Base-by-base conservation (phyloP, 2,329 filamentous ascomycete species). In the Rhytidhysteron rufulum region DNA sequence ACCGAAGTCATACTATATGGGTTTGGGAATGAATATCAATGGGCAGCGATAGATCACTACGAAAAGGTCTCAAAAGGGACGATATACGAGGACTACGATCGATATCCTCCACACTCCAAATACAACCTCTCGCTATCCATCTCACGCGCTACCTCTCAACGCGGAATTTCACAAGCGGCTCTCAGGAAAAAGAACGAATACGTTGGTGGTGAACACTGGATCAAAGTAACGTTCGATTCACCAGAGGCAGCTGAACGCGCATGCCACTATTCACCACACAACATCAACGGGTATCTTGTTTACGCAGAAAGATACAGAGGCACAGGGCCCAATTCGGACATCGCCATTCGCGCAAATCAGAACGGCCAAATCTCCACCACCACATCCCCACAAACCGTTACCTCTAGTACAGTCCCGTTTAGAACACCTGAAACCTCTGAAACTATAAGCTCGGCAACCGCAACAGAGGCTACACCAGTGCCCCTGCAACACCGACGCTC, bases 71-170 rank as follows among this genome's bases (percentile, higher is more conserved):
- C 87, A 5, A 67, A 69, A 22, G 90, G 90, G 19, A 71, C 80
- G 47, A 88, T 96, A 60, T 90, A 90, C 66, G 91, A 97, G 69
- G 90, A 96, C 67, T 97, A 97, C 66, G 82, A 89, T 7, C 83
- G 91, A 47, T 83, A 86, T 48, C 85, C 91, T n/a, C 86, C 87
- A 3, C 74, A 80, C 41, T 77, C 82, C 47, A 78, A 85, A 42
- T 91, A 85, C 70, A 85, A 70, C n/a, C 69, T 86, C 58, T 78
- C 83, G 1, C 80, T 90, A 50, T 78, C 87, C 45, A 78, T 85
- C 47, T 83, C 88, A 53, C 80, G 85, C 37, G 82, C 85, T 8
- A 78, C 85, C 7, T 82, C 84, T 34, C 79, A 82, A 42, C 76
- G 79, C 37, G 77, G 78, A 8, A 69, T 95, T 38, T 85, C 83